Evolutionary conservation across 2,329 filamentous ascomycete species (phyloP).

Genomic region (Alternaria metachromatica): DNA sequence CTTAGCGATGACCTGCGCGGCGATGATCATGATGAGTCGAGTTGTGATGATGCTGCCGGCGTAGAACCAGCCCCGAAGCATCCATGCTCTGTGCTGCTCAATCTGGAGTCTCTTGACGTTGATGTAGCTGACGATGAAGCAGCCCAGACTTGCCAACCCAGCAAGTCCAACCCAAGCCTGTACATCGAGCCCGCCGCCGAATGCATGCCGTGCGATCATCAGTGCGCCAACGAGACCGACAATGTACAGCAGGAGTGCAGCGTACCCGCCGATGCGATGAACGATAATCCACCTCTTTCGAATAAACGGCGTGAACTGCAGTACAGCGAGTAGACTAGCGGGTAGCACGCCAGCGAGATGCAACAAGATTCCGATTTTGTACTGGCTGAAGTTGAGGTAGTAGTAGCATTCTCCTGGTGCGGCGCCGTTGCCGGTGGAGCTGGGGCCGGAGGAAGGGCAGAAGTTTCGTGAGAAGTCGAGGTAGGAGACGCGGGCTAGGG

Average conservation of each 20-base stretch:
- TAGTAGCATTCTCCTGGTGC: slow-evolving; percentile 56
- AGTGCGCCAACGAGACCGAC: slow-evolving; percentile 58
- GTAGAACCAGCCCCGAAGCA: slow-evolving; percentile 46
- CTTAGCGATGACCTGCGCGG: slow-evolving; percentile 50
- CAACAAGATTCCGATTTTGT: slow-evolving; percentile 51
- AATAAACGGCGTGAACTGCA: slow-evolving; percentile 54
- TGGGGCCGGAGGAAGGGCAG: slow-evolving; percentile 15
- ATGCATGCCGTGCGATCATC: slow-evolving; percentile 59
- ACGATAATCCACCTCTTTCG: slow-evolving; percentile 58
- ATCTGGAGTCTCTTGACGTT: slow-evolving; percentile 68
- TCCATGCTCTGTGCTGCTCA: slow-evolving; percentile 42
- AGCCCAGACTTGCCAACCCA: slow-evolving; percentile 54
- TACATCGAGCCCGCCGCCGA: slow-evolving; percentile 62
- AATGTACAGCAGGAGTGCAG: slow-evolving; percentile 58
- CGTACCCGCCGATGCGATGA: slow-evolving; percentile 68
- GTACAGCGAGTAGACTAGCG: slow-evolving; percentile 48
- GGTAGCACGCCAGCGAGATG: slow-evolving; percentile 53
- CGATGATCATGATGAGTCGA: slow-evolving; percentile 57
- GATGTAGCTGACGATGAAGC: slow-evolving; percentile 57
- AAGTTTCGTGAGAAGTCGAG: slow-evolving; percentile 53
- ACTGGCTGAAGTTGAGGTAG: slow-evolving; percentile 41
- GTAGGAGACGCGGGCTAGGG: slow-evolving; percentile 57
- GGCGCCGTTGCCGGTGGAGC: slow-evolving; percentile 23
- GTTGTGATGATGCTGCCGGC: slow-evolving; percentile 61
- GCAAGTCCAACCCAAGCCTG: slow-evolving; percentile 56